Conservation (phyloP, 129 eudicot species). For the Arctium minus region DNA sequence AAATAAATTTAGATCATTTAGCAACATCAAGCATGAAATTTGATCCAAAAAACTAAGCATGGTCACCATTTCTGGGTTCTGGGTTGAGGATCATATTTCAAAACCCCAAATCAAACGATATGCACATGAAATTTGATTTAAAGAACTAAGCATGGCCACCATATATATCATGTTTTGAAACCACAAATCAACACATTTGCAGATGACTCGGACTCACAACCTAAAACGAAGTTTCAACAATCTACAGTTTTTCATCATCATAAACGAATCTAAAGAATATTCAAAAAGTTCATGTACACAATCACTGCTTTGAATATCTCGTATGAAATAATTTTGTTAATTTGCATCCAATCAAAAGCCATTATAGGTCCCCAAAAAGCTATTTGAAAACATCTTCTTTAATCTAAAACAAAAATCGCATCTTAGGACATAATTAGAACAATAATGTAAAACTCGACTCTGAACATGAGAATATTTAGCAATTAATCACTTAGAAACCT, state of each 20-base stretch:
- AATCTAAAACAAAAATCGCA: background rate
- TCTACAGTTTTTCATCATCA: background rate
- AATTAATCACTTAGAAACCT: background rate
- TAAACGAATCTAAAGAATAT: background rate
- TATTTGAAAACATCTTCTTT: background rate
- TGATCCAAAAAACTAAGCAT: background rate
- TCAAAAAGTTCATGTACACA: background rate
- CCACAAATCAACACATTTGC: background rate
- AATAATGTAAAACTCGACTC: background rate
- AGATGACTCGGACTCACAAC: background rate
- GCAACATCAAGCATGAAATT: too few species aligned
- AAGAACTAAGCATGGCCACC: background rate
- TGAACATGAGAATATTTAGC: background rate
- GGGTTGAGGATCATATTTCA: too few species aligned
- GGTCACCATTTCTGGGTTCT: background rate
- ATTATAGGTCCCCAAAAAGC: background rate
- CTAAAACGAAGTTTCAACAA: background rate
- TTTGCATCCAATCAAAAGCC: background rate
- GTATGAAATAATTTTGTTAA: background rate
- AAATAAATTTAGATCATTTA: too few species aligned
- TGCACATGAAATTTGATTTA: background rate
- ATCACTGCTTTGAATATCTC: background rate
- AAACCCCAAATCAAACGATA: background rate
- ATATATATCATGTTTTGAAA: too few species aligned
- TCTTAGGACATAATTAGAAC: background rate